These are phyloP conservation scores for Saccharomycodes ludwigii DNA, from an alignment of 805 yeast species.

Conservation along the genomic window DNA sequence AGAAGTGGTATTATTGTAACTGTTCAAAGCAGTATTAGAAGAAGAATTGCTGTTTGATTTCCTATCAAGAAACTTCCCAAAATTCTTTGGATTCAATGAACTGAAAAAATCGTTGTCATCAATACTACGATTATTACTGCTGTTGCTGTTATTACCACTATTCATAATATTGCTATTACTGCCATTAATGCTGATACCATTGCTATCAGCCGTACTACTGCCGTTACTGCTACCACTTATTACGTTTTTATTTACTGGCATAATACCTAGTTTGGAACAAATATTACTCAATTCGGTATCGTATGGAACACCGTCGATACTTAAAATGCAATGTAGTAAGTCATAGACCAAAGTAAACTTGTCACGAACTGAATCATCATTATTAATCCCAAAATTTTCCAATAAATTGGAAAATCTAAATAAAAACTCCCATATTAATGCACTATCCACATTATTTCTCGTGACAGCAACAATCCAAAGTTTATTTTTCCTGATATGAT, in stretches of 20 bases:
- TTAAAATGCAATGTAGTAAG: conserved; percentile 55
- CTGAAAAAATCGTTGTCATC: background rate
- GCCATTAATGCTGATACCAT: conserved; percentile 1
- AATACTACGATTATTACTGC: too few species aligned
- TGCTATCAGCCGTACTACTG: too few species aligned
- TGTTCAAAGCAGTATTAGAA: too few species aligned
- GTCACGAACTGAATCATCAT: conserved; percentile 42
- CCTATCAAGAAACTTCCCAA: background rate
- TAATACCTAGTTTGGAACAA: too few species aligned
- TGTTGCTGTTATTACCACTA: conserved; percentile 1
- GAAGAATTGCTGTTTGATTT: too few species aligned
- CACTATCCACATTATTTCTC: conserved; percentile 77
- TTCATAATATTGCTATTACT: conserved; percentile 1
- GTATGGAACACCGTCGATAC: conserved; percentile 17
- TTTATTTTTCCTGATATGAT: conserved; percentile 50
- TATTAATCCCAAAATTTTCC: conserved; percentile 24
- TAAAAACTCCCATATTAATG: conserved; percentile 67
- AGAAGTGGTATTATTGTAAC: too few species aligned
- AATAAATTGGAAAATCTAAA: conserved; percentile 47
- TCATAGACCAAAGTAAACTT: conserved; percentile 66
- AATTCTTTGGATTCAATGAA: background rate
- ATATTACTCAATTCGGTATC: conserved; percentile 18
- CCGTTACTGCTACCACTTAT: too few species aligned
- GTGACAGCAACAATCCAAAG: conserved; percentile 85
- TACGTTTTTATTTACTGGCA: too few species aligned